phyloP scores from a whole-genome alignment of 306 rosid genomes.

The Citrullus amarus region DNA sequence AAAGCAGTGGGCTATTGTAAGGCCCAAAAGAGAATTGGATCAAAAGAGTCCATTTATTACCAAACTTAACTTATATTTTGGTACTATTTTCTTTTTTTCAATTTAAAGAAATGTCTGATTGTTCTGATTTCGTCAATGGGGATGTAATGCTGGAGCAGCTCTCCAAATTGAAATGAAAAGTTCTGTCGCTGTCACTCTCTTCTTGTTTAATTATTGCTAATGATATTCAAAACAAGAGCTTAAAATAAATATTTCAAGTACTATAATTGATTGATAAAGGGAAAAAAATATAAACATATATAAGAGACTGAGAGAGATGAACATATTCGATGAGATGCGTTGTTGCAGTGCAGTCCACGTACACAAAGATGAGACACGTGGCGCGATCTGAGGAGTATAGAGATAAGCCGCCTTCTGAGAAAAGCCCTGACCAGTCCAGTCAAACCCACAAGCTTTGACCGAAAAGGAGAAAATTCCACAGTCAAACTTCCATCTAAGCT shows the following conservation, averaged over 20 bases:
- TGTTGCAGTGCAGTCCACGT: background rate
- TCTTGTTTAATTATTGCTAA: background rate
- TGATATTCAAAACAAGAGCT: background rate
- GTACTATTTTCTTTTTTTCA: background rate
- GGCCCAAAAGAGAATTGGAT: constrained; percentile 3
- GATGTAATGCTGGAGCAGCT: background rate
- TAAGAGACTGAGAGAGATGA: background rate
- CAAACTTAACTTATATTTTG: background rate
- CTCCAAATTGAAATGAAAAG: too few relatives aligned
- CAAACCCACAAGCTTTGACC: constrained; percentile 90
- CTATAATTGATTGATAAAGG: too few relatives aligned
- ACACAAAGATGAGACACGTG: background rate
- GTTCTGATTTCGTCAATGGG: background rate
- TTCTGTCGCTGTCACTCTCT: background rate
- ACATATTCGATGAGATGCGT: background rate
- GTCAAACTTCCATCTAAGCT: constrained; percentile 57
- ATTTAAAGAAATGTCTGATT: background rate
- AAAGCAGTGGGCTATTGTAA: background rate
- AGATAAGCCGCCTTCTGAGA: constrained; percentile 11
- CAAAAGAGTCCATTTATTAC: background rate
- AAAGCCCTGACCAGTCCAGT: constrained; percentile 38
- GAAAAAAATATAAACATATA: background rate
- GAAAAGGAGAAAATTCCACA: constrained; percentile 32
- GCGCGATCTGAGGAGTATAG: background rate
- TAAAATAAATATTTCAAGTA: background rate